Conservation (phyloP, 495 filamentous ascomycete species). For the Neurospora sp. region DNA sequence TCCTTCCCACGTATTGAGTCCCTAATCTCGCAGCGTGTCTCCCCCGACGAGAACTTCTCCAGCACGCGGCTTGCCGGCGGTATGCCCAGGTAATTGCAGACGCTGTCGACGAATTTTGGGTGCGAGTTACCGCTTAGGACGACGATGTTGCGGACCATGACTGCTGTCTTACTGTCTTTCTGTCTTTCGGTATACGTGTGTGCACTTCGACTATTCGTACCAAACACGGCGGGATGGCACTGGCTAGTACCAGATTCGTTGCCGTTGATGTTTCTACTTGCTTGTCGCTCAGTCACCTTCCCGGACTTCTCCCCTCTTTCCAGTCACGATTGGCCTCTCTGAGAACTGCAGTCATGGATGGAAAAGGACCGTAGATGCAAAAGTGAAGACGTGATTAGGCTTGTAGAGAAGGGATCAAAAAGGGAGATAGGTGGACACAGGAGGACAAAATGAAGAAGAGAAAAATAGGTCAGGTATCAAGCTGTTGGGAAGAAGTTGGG, state of each 20-base stretch:
- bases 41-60: slow-evolving; percentile 85
- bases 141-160: slow-evolving; percentile 89
- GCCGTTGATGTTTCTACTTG: background rate
- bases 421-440: background rate
- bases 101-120: slow-evolving; percentile 70
- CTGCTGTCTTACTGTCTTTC: background rate
- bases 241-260: background rate
- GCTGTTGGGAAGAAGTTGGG: background rate
- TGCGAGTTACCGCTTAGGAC: slow-evolving; percentile 91
- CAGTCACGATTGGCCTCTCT: background rate
- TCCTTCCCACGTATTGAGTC: slow-evolving; percentile 96
- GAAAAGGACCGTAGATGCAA: background rate
- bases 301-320: background rate
- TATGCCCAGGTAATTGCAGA: slow-evolving; percentile 80
- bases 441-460: background rate
- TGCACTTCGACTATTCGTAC: background rate
- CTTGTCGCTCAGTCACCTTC: background rate
- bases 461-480: background rate
- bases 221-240: background rate
- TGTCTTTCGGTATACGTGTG: background rate
- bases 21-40: slow-evolving; percentile 88
- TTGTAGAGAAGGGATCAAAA: background rate
- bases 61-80: slow-evolving; percentile 73
- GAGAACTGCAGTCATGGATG: background rate
- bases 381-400: background rate